Base-by-base conservation (phyloP, 208 protist species). In the Kentomonas sorsogonicus region DNA sequence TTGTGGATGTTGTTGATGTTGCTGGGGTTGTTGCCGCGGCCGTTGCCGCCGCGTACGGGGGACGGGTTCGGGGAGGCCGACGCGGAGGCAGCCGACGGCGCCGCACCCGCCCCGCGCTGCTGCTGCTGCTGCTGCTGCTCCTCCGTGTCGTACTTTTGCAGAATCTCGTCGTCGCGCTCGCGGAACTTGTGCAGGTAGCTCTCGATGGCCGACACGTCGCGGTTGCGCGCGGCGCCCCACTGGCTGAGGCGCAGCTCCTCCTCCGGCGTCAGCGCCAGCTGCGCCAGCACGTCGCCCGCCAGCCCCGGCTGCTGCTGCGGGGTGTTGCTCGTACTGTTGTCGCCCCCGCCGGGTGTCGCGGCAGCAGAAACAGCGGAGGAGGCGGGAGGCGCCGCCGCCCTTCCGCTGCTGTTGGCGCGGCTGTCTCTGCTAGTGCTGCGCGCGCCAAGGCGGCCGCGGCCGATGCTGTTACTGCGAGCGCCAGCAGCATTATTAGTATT, bases 181-280 rank as follows among this genome's bases (percentile, higher is more conserved):
- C 84, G 84, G 63, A 88, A 86, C 67, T 86, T 79, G 34, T 74
- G 60, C 10, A 91, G 75, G 57, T 91, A 91, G 22, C 70, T 66
- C 62, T 88, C 79, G 58, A 91, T 91, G 45, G 70, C 66, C 7
- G 31, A 67, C 13, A 83, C 61, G 62, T 91, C 79, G 23, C 78
- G 53, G 36, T 54, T 64, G 20, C 68, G 55, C 39, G 54, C 54
- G 45, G 20, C 6, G 20, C 4, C 6, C 45, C 26, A 31, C 54
- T 23, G 30, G 22, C 27, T 31, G 3, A 23, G 16, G 40, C 26
- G 16, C 2, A 23, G 44, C 41, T 62, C 63, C 0, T 46, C 66
- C 9, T 60, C 53, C 10, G 58, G 52, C 18, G 57, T 36, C 46
- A 47, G 43, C 30, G 59, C 60, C 26, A 52, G 59, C 3, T n/a